Evolutionary conservation across 306 rosid genomes (phyloP), one percentile per base, ranked within the genome.

Genomic region (Rubus idaeus): DNA sequence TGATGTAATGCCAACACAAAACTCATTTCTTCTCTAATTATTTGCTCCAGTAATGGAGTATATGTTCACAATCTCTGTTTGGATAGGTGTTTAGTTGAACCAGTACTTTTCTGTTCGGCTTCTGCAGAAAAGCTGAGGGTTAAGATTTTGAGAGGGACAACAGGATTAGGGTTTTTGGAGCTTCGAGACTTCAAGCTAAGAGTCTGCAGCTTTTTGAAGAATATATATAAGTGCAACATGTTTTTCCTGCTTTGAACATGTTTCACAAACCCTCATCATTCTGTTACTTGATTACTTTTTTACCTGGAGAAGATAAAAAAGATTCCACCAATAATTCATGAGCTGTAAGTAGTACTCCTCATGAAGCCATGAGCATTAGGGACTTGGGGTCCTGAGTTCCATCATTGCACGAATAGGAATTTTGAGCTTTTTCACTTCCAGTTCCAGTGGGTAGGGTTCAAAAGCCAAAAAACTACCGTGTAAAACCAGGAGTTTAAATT

Each of bases 291-390:
- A 26, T 75, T 74, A 63, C 79, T 81, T 83, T 84, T 81, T 78
- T 64, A 75, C 77, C 71, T 61, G 73, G 81, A 80, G 82, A 78
- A 76, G 89, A 79, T 83, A 77, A 77, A 85, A 86, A 84, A 79
- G 86, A 85, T 85, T 85, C 89, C 86, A 62, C 57, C 89, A 82
- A 83, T 88, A 85, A 87, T 86, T 75, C 83, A 78, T 64, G 93
- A 37, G 82, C 75, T 80, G 81, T 35, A 63, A 37, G 62, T 80
- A 37, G 62, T 80, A 50, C 30, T 51, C 12, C 70, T 72, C 71
- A 62, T 65, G 73, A 85, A 78, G 80, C 67, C 10, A 82, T 50
- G 80, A 57, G 47, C 65, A 74, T 72, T 73, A 40, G 63, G 84
- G 78, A 75, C 84, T 72, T 73, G 35, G 63, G 84, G 78, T 77